Evolutionary conservation across 2,329 filamentous ascomycete species (phyloP), one percentile per base, ranked within the genome.

Genomic region (Chaetomiaceae sp.): DNA sequence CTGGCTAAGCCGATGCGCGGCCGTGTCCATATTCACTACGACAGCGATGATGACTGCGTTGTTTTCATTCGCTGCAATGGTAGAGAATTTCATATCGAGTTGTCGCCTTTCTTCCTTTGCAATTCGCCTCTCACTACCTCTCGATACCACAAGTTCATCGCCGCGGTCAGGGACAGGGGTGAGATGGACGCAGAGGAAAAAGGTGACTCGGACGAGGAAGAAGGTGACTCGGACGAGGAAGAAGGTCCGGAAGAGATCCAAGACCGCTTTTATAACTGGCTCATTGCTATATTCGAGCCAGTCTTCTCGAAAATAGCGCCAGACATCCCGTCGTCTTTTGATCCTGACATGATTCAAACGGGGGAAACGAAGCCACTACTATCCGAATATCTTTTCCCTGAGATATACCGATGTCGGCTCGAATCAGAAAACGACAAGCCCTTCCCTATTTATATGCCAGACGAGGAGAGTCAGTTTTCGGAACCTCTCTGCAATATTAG

Each of bases 31-130:
- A 34, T 50, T 18, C 47, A 50, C 37, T 41, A 46, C 40, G 51
- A 46, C 9, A 37, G 32, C 25, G 40, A 40, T 25, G 50, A 56
- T 38, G 54, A 56, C 45, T 56, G 46, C 36, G 52, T 56, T 42
- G 52, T 51, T 46, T 56, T 46, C 30, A 56, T 56, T 47, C 54
- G 54, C 50, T 56, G 54, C 46, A 56, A 56, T 41, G 54, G 54
- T 25, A 33, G 50, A 50, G 50, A 49, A 36, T 53, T 56, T 23
- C 46, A 50, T 13, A 51, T 56, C 33, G 45, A 53, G 27, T 43
- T 56, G 50, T 53, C 54, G 23, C 50, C 54, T n/a, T 49, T 51
- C 40, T 56, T 44, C 36, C 18, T 56, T 32, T 48, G 50, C 50
- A 36, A 53, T 41, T 56, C 54, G 21, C 54, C 50, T 43, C 34